Evolutionary conservation across 73 alveolate species (phyloP).

Genomic region (Paramecium tetraurelia): DNA sequence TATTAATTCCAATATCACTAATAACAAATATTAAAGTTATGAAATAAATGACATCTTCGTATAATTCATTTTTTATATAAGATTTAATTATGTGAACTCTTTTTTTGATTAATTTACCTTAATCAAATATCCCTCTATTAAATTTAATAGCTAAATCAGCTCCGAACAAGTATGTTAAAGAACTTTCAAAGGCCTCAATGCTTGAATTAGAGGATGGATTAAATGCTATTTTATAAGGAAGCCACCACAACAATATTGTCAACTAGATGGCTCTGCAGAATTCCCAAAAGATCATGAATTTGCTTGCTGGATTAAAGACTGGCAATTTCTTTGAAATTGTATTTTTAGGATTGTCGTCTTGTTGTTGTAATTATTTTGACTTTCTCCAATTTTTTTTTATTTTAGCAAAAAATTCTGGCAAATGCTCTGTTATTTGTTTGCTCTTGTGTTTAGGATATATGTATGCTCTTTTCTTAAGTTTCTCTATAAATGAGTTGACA

Average conservation of each 20-base stretch:
- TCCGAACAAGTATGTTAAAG: background rate
- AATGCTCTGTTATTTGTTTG: background rate
- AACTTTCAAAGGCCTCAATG: background rate
- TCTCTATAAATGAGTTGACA: background rate
- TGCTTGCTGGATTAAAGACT: slow-evolving; percentile 19
- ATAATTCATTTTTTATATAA: background rate
- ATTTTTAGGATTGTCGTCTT: background rate
- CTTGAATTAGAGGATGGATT: background rate
- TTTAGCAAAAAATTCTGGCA: background rate
- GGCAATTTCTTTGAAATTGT: background rate
- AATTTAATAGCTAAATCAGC: background rate
- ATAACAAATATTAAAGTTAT: background rate
- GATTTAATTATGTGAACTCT: background rate
- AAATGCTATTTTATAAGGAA: slow-evolving; percentile 18
- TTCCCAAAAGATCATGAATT: background rate
- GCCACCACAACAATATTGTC: background rate
- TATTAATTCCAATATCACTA: background rate
- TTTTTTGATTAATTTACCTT: background rate
- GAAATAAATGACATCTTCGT: background rate
- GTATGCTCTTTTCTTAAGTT: background rate
- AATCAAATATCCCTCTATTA: background rate
- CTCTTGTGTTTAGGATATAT: background rate
- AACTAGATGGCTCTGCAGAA: background rate
- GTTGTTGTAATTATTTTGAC: background rate
- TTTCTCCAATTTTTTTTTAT: background rate